These are phyloP conservation scores for Suhomyces prunicola DNA, from an alignment of 805 yeast genomes.

Conservation along the genomic window DNA sequence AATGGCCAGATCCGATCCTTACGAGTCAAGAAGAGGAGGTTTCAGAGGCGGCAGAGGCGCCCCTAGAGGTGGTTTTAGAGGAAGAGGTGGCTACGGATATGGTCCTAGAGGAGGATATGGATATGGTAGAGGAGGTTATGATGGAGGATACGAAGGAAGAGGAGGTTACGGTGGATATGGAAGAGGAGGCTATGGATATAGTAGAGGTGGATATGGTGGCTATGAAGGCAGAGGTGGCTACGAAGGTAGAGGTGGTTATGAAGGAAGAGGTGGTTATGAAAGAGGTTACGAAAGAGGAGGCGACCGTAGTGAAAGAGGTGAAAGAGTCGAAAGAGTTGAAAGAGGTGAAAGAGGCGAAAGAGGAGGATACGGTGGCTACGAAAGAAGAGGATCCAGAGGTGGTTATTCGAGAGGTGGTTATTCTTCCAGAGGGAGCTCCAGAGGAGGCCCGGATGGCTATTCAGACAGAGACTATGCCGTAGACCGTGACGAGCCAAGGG, in stretches of 20 bases:
- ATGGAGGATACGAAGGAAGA: slow-evolving; percentile 14
- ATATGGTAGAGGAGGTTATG: slow-evolving; percentile 13
- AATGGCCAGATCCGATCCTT: slow-evolving; percentile 56
- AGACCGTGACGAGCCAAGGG: slow-evolving; percentile 4
- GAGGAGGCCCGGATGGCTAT: background rate
- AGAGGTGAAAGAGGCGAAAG: slow-evolving; percentile 13
- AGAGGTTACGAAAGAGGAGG: slow-evolving; percentile 1
- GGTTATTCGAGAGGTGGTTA: slow-evolving; percentile 1
- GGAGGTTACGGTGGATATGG: slow-evolving; percentile 18
- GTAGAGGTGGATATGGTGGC: slow-evolving; percentile 20
- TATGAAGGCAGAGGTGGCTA: slow-evolving; percentile 12
- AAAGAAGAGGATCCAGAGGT: slow-evolving; percentile 9
- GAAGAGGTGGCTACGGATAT: slow-evolving; percentile 25
- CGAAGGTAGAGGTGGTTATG: slow-evolving; percentile 13
- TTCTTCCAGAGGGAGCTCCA: background rate
- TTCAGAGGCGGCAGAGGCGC: slow-evolving; percentile 20
- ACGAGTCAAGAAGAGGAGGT: slow-evolving; percentile 33
- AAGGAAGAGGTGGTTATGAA: slow-evolving; percentile 13
- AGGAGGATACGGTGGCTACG: slow-evolving; percentile 16
- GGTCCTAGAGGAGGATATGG: slow-evolving; percentile 22
- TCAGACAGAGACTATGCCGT: slow-evolving; percentile 2
- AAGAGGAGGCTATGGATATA: slow-evolving; percentile 10
- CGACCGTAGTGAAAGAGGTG: background rate
- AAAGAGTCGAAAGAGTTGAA: slow-evolving; percentile 9
- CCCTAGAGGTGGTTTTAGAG: slow-evolving; percentile 16